Evolutionary conservation across 2,329 filamentous ascomycete genomes (phyloP), one percentile per base, ranked within the genome.

Genomic region (Aureobasidium sp.): DNA sequence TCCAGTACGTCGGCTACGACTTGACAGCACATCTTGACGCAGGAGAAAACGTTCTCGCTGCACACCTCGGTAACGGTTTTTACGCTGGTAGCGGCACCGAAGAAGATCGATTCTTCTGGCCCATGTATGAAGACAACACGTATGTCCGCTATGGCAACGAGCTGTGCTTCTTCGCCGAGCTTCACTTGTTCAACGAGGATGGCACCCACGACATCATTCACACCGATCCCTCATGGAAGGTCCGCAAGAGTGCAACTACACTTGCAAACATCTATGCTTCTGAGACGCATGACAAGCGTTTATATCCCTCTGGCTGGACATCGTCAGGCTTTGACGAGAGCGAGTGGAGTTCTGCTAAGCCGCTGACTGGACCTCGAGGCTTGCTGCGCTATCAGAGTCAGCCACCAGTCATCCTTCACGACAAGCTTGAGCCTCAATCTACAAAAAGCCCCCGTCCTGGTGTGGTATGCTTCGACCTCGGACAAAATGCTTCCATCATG

Each of bases 1-100:
- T 77, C 1, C 76, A 78, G 11, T 79, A 75, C 49, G 75, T 77
- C 1, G 74, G 71, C 2, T 78, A 79, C 63, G 77, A 79, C 61
- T 65, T 79, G 6, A 76, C 76, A 5, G 49, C 66, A 2, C 69
- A 71, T 12, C 61, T 78, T 1, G 64, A 34, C 0, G 47, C 64
- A 12, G 73, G 73, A 0, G 68, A 71, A 12, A 76, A 76, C 41
- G 72, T 72, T 1, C 61, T 76, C 9, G 74, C 71, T 5, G 74
- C 73, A 6, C 73, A 76, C 59, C 65, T 79, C 0, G 75, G 75
- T 8, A 79, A 79, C 36, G 77, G 77, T 0, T 79, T 79, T 66
- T 79, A 78, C 45, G 77, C 77, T 8, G 77, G 77, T 2, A 49
- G 44, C 15, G 57, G 57, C 7, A 74, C 76, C 37, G 72, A 76